These are phyloP conservation scores for Pestalotiopsis sp. DNA, from an alignment of 2,329 filamentous ascomycete genomes.

Conservation along the genomic window DNA sequence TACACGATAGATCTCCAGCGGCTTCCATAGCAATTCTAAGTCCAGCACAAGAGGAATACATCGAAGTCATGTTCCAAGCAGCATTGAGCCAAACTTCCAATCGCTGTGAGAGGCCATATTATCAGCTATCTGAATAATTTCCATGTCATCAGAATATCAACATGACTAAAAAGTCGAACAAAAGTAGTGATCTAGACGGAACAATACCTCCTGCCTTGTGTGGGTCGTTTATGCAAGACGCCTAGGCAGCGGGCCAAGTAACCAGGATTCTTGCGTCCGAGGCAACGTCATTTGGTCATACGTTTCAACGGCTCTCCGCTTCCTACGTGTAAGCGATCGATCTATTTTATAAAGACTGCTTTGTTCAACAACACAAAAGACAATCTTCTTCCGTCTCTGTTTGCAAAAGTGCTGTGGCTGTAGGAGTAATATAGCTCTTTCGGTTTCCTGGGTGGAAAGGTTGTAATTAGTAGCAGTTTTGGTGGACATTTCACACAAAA, in stretches of 20 bases:
- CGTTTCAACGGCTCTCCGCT: conserved; percentile 2
- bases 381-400: not conserved
- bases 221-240: not conserved
- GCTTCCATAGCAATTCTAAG: not conserved
- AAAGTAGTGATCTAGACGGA: not conserved
- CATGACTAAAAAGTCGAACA: too few species aligned
- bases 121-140: too few species aligned
- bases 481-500: not conserved
- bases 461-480: not conserved
- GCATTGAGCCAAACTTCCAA: too few species aligned
- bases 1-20: not conserved
- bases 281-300: not conserved
- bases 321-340: not conserved
- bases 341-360: not conserved
- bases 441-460: not conserved
- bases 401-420: not conserved
- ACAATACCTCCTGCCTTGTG: not conserved
- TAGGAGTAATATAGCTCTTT: not conserved
- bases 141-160: too few species aligned
- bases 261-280: not conserved
- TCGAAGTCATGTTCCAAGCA: too few species aligned
- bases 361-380: not conserved
- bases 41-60: not conserved
- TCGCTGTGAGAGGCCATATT: too few species aligned
- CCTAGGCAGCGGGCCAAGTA: not conserved